Evolutionary conservation across 306 rosid genomes (phyloP), one percentile per base, ranked within the genome.

Genomic region (Gillenia trifoliata): DNA sequence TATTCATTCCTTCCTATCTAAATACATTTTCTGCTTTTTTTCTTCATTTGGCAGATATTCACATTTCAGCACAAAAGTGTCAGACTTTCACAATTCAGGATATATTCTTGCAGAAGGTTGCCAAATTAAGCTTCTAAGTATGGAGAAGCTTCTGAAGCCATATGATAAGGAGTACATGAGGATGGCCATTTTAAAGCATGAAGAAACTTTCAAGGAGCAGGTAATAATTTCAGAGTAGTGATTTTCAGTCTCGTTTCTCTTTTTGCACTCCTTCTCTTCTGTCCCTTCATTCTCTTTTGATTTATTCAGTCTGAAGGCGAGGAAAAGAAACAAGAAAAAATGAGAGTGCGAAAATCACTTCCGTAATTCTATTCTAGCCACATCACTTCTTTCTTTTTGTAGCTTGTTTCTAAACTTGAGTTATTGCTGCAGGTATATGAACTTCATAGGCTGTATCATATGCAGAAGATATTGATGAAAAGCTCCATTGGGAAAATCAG

Each of bases 191-290:
- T 61, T 87, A 68, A 88, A 85, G 77, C 97, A 93, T 19, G 90
- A 93, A 86, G 92, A 85, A 80, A 91, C 85, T 56, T 93, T 93
- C 84, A 90, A 84, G 84, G 83, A 93, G 68, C 98, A 90, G 95
- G 98, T 90, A 63, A 31, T 4, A 45, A 45, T 45, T 45, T 5
- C 20, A 45, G 7, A 0, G 50, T 45, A 15, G 50, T 45, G 50
- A 45, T 45, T 45, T 15, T 45, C 52, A 1, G 52, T 47, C 6
- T 20, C 52, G 52, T 17, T 47, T 47, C 52, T 47, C 52, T 20
- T 47, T 47, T 17, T 17, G 52, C 6, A 47, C 52, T 47, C 52
- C 20, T 47, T 2, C 52, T 8, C 52, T 47, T 47, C 19, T 7
- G 52, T 47, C 20, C 6, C 2, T 16, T 47, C 20, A 15, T 47